Percentiles rank a stretch among this genome's conserved stretches.
Evolutionary conservation across 352 stramenopile genomes (phyloP).

Genomic region (Globisporangium emineosum): DNA sequence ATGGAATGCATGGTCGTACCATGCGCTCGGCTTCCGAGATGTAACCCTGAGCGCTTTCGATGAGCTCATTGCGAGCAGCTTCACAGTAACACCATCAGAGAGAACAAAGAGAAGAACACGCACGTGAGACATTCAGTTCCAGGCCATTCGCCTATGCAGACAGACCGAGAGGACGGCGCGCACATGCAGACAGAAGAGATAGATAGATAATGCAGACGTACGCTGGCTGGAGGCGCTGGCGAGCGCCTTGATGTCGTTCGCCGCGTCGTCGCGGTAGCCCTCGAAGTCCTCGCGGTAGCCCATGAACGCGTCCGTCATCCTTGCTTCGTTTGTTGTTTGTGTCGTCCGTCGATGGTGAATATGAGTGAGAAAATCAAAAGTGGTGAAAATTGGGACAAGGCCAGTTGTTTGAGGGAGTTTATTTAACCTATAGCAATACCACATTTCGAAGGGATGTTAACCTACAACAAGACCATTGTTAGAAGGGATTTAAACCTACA

Average conservation of each 20-base stretch:
- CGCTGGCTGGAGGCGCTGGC: slow-evolving; percentile 30
- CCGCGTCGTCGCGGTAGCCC: slow-evolving; percentile 71
- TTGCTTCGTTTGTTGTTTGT: neutral
- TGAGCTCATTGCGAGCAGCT: slow-evolving; percentile 43
- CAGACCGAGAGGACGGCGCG: neutral
- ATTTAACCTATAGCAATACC: too few species aligned
- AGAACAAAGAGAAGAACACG: neutral
- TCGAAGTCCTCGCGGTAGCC: slow-evolving; percentile 82
- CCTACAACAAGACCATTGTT: too few species aligned
- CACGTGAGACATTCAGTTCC: neutral
- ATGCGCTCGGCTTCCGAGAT: slow-evolving; percentile 76
- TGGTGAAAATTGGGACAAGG: too few species aligned
- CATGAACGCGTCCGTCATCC: slow-evolving; percentile 76
- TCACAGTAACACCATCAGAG: slow-evolving; percentile 12
- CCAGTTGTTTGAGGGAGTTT: too few species aligned
- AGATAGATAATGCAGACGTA: neutral
- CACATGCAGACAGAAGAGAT: neutral
- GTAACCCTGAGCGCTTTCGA: slow-evolving; percentile 49
- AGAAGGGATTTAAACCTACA: too few species aligned
- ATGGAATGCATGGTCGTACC: slow-evolving; percentile 19
- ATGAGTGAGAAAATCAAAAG: too few species aligned
- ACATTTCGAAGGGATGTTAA: too few species aligned
- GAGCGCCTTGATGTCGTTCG: slow-evolving; percentile 56
- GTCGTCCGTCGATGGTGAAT: neutral
- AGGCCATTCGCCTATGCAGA: neutral